phyloP scores from a whole-genome alignment of 495 filamentous ascomycete genomes.

The Immersiella caudata region DNA sequence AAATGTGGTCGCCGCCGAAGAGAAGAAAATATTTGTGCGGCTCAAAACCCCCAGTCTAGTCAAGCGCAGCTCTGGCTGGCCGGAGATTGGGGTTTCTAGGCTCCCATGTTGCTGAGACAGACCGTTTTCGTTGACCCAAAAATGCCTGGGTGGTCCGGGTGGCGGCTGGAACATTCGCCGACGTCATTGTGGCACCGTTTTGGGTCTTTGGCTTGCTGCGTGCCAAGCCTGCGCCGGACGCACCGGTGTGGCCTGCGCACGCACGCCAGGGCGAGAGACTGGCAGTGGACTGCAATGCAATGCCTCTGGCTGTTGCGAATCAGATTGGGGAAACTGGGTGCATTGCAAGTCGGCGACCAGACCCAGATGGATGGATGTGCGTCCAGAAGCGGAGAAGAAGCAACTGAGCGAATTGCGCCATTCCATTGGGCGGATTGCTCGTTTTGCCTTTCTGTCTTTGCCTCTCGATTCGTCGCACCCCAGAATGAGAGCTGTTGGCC shows the following conservation, averaged over 20 bases:
- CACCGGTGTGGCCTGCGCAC: not conserved
- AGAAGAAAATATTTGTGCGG: constrained; percentile 10
- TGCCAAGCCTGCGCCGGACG: not conserved
- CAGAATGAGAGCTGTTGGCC: not conserved
- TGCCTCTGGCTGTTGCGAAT: not conserved
- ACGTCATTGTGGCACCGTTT: constrained; percentile 7
- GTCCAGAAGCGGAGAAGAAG: too few relatives aligned
- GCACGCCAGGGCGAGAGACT: not conserved
- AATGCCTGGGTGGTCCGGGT: not conserved
- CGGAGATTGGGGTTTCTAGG: not conserved
- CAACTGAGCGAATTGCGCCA: not conserved
- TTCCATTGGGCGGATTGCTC: not conserved
- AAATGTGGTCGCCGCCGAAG: not conserved
- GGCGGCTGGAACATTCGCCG: not conserved
- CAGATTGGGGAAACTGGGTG: not conserved
- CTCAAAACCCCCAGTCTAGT: not conserved
- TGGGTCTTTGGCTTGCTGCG: not conserved
- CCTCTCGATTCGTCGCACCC: not conserved
- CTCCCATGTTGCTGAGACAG: constrained; percentile 9
- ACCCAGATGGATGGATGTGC: not conserved
- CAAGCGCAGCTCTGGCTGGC: not conserved
- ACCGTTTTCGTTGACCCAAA: constrained; percentile 6
- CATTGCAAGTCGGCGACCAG: too few relatives aligned
- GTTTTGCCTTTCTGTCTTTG: not conserved
- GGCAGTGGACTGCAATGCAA: too few relatives aligned